Evolutionary conservation across 176 grass and related monocot genomes (phyloP), one percentile per base, ranked within the genome.

Genomic region (Triticum aestivum): DNA sequence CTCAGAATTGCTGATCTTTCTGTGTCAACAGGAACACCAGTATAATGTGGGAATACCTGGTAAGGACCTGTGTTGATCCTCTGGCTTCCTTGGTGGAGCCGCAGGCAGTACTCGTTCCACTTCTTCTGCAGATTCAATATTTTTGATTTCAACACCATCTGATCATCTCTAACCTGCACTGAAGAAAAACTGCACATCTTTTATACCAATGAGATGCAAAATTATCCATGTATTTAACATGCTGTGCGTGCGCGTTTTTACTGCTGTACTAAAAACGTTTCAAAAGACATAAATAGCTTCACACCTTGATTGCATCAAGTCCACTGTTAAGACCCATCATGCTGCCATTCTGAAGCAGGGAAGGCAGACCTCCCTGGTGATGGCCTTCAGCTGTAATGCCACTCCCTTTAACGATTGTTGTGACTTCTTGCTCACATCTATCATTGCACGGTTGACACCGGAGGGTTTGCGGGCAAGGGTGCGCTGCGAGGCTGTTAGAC

Each of bases 131-230:
- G 77, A 84, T 99, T 90, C 54, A 82, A 17, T 23, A 91, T 77
- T 83, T 96, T 94, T 23, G 90, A 84, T 69, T 96, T 91, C 77
- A 94, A 78, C 24, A 93, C 79, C 82, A 87, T 80, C 75, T 90
- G 90, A 89, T 89, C 91, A 86, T 91, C 97, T 88, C 90, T 88
- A 86, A 47, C 90, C 97, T 94, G 94, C 87, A 96, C 79, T 87
- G 89, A 88, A 94, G 83, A 84, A 89, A 96, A 94, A 91, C 73
- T 84, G 77, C 29, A 86, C 82, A 82, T 84, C 37, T 91, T 87
- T 95, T 93, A 90, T 92, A 84, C 79, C 67, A 86, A 82, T 65
- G 73, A 83, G 18, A 83, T 65, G 56, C 11, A 71, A 85, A 77
- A 72, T 13, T 41, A 75, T 80, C 34, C n/a, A 70, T 79, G 13